phyloP scores from a whole-genome alignment of 2,329 filamentous ascomycete species.

The Rhexocercosporidium sp. region DNA sequence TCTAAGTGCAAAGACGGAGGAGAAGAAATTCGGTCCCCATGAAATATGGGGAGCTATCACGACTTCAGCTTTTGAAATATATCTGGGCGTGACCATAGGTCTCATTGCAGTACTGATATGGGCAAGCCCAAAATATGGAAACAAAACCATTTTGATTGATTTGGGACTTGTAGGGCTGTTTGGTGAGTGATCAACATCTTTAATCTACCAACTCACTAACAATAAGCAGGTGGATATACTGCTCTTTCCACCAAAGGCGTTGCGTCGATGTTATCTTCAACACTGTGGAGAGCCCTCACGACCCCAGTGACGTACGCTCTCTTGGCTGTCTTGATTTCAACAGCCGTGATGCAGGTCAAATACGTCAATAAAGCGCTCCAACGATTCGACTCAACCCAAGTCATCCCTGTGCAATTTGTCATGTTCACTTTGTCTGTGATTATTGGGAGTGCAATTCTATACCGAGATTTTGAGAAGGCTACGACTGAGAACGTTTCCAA shows the following conservation, averaged over 20 bases:
- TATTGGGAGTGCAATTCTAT: constrained; percentile 88
- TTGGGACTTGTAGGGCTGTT: constrained; percentile 92
- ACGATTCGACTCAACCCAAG: constrained; percentile 94
- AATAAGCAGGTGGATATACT: constrained; percentile 81
- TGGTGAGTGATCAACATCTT: constrained; percentile 59
- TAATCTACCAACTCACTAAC: constrained; percentile 14
- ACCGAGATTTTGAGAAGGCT: constrained; percentile 91
- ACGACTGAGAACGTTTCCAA: constrained; percentile 75
- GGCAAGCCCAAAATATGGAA: constrained; percentile 83
- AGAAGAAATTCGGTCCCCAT: constrained; percentile 87
- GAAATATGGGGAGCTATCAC: constrained; percentile 91
- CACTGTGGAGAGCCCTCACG: constrained; percentile 84
- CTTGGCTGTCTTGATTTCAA: constrained; percentile 77
- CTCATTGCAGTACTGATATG: constrained; percentile 82
- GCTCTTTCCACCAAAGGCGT: constrained; percentile 95
- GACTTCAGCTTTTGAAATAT: constrained; percentile 87
- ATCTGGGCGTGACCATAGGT: constrained; percentile 75
- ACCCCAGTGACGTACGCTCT: constrained; percentile 92
- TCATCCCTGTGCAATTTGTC: constrained; percentile 97
- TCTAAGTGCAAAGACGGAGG: constrained; percentile 84
- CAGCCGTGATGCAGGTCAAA: constrained; percentile 94
- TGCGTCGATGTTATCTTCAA: constrained; percentile 91
- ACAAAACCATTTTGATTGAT: constrained; percentile 86
- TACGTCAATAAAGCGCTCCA: constrained; percentile 92
- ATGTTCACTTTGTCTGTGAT: constrained; percentile 96